Conservation (phyloP, 176 grass and related monocot genomes). For the Juncus effusus region DNA sequence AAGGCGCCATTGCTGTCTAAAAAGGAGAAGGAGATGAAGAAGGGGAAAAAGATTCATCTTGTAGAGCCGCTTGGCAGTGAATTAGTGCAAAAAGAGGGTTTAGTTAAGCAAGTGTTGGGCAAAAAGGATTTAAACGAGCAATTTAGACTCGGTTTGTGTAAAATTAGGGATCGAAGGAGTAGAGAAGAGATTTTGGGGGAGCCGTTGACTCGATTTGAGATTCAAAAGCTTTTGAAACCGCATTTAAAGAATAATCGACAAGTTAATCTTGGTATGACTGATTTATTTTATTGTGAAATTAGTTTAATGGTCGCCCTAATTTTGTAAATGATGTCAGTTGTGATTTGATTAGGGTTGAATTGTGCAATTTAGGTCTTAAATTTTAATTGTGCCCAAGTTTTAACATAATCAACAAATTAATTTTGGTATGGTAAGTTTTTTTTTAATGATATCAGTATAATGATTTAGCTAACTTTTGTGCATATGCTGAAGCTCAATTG, state of each 20-base stretch:
- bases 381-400: not conserved
- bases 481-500: no score
- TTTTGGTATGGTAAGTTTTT: no score
- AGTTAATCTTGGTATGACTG: slow-evolving; percentile 59
- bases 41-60: slow-evolving; percentile 53
- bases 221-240: slow-evolving; percentile 50
- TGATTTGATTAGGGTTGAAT: not conserved
- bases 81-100: slow-evolving; percentile 27
- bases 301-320: not conserved
- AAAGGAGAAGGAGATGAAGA: slow-evolving; percentile 83
- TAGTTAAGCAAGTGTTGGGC: slow-evolving; percentile 56
- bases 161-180: slow-evolving; percentile 44
- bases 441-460: no score
- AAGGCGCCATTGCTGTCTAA: slow-evolving; percentile 86
- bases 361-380: not conserved
- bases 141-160: slow-evolving; percentile 37
- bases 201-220: slow-evolving; percentile 49
- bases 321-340: not conserved
- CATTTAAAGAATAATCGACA: slow-evolving; percentile 57
- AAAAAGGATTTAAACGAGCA: slow-evolving; percentile 12
- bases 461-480: no score
- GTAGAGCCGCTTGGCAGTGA: slow-evolving; percentile 35
- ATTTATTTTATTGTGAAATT: not conserved
- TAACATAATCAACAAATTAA: no score
- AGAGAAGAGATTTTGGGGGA: slow-evolving; percentile 58